Base-by-base conservation (phyloP, 1,139 yeast species). In the Magnusiomyces ingens region DNA sequence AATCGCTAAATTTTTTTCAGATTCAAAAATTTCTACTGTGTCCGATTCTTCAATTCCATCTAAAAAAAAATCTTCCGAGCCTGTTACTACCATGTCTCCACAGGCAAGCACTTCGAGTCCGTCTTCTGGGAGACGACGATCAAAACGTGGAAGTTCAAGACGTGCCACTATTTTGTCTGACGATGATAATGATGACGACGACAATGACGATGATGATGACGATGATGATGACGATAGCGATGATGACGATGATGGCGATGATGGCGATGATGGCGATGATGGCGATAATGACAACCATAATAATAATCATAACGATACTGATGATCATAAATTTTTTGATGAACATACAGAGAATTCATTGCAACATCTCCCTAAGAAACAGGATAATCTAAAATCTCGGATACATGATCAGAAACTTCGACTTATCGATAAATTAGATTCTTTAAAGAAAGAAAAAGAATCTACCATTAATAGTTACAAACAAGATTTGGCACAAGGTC, bases 191-290 rank as follows among this genome's bases (percentile, higher is more conserved):
- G 12, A 12, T 12, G 6, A 8, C 6, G 36, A 32, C 12, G 36
- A 32, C 6, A 50, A 52, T 10, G n/a, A 8, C 3, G 15, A 44
- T 3, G 35, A 17, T 12, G 36, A n/a, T 26, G 57, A 56, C 11
- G 52, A 53, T 18, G 57, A 52, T 2, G 56, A 54, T 29, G 58
- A 46, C 6, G 58, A 57, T 11, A 57, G 51, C 8, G 44, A 40
- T 15, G 50, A 45, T 2, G 50, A 51, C 2, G 46, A 48, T 12
- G 51, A 36, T 12, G 57, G 51, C n/a, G 55, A 54, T 13, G 55
- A 40, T 38, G 45, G n/a, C n/a, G n/a, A n/a, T n/a, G n/a, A n/a
- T n/a, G n/a, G n/a, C n/a, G n/a, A n/a, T n/a, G n/a, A n/a, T n/a
- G n/a, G n/a, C n/a, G n/a, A n/a, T n/a, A n/a, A n/a, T n/a, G 36